Base-by-base conservation (phyloP, 140 eudicot genomes). In the Senecio squalidus region DNA sequence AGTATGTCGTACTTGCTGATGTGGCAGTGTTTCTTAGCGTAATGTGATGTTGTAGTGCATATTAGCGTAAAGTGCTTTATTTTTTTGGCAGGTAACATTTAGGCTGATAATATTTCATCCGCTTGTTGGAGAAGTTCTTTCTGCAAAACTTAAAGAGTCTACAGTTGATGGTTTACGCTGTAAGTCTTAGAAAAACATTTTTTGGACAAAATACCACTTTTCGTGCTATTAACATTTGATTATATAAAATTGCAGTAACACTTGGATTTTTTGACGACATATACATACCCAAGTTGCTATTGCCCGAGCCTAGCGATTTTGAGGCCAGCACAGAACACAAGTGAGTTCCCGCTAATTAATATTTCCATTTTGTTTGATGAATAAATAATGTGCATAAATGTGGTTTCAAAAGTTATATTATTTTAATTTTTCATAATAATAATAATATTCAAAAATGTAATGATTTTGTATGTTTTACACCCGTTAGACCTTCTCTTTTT, bases 241-340 rank as follows among this genome's bases (percentile, higher is more conserved):
- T 58, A 6, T 60, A 64, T 58, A 27, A 28, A 58, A 71, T 75
- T 34, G 60, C 88, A 91, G 98, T 91, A 67, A 73, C 96, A 17
- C 82, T 91, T 67, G 98, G 98, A 68, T 86, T 87, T 64, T 92
- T 92, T 53, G 95, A 84, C 5, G 98, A 81, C 78, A 84, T 92
- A 23, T 79, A 84, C 72, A 71, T 92, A 58, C 98, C 98, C n/a
- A 73, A 44, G 25, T 76, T 76, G 60, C 73, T 79, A 29, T 43
- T 92, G 82, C 82, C 84, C n/a, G 29, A 67, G 36, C 88, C 91
- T 31, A 74, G 78, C 26, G 45, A 22, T 69, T 49, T 60, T 23
- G 82, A 75, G 75, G 72, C 82, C 22, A 88, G 67, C 67, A 49
- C 73, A 34, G 83, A 31, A 41, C 50, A 64, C 24, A 73, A 64